These are phyloP conservation scores for Cryphonectria parasitica DNA, from an alignment of 2,329 filamentous ascomycete species.

Conservation along the genomic window DNA sequence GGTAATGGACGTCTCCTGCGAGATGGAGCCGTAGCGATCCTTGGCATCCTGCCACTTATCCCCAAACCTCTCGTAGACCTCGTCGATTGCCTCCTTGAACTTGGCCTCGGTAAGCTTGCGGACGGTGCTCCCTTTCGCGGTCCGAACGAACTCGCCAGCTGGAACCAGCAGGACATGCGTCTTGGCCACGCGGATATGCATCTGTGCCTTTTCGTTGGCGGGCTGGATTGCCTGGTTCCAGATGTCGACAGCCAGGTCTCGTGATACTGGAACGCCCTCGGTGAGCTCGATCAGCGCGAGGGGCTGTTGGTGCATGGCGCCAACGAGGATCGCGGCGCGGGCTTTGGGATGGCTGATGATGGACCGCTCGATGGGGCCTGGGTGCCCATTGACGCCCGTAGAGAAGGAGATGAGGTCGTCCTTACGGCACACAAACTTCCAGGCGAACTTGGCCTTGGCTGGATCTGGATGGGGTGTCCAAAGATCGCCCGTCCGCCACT, in stretches of 20 bases:
- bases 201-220: slow-evolving; percentile 29
- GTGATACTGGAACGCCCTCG: slow-evolving; percentile 13
- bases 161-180: slow-evolving; percentile 32
- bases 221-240: slow-evolving; percentile 30
- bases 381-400: slow-evolving; percentile 32
- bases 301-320: slow-evolving; percentile 30
- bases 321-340: slow-evolving; percentile 29
- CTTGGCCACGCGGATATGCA: slow-evolving; percentile 30
- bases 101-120: slow-evolving; percentile 29
- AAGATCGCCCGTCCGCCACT: slow-evolving; percentile 31
- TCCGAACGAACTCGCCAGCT: slow-evolving; percentile 26
- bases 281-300: slow-evolving; percentile 31
- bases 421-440: slow-evolving; percentile 33
- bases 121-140: slow-evolving; percentile 31
- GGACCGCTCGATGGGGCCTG: slow-evolving; percentile 29
- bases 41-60: slow-evolving; percentile 31
- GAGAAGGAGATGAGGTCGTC: slow-evolving; percentile 35
- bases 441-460: slow-evolving; percentile 30
- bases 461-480: slow-evolving; percentile 34
- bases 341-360: slow-evolving; percentile 24
- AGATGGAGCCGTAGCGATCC: slow-evolving; percentile 29
- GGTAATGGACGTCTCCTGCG: slow-evolving; percentile 25
- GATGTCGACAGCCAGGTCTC: slow-evolving; percentile 21
- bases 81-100: slow-evolving; percentile 23
- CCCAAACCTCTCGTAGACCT: slow-evolving; percentile 29